These are phyloP conservation scores for Erythrobasidium yunnanense DNA, from an alignment of 768 basidiomycete genomes.

Conservation along the genomic window DNA sequence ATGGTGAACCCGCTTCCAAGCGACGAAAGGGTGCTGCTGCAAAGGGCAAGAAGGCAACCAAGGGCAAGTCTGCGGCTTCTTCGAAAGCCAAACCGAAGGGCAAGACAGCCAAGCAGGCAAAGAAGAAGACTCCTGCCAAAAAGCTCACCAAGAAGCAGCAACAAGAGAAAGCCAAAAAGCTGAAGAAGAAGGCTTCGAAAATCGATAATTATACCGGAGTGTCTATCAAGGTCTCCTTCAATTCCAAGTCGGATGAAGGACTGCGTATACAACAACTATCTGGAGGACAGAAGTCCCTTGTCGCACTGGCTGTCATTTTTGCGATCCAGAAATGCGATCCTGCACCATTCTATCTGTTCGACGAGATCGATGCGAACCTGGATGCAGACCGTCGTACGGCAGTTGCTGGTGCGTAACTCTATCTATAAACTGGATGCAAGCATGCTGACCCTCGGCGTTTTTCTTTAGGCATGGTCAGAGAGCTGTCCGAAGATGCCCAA, in stretches of 20 bases:
- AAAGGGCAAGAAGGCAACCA: background rate
- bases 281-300: constrained; percentile 93
- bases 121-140: constrained; percentile 1
- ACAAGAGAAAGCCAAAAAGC: background rate
- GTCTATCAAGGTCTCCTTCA: constrained; percentile 97
- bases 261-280: constrained; percentile 91
- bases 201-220: constrained; percentile 96
- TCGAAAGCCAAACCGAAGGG: background rate
- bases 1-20: constrained; percentile 6
- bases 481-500: constrained; percentile 68
- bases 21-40: background rate
- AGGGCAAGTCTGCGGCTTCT: background rate
- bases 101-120: constrained; percentile 2
- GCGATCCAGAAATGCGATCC: constrained; percentile 99
- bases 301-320: constrained; percentile 91
- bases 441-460: background rate
- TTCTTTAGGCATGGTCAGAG: background rate
- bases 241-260: constrained; percentile 94
- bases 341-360: constrained; percentile 98
- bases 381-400: constrained; percentile 96
- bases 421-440: background rate
- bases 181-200: constrained; percentile 35
- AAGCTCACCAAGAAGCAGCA: constrained; percentile 4
- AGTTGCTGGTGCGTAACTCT: constrained; percentile 62
- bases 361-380: constrained; percentile 97